Percentiles rank a stretch among this genome's conserved stretches.
These are phyloP conservation scores for Malus hybrid DNA, from an alignment of 331 rosid species.

Conservation along the genomic window DNA sequence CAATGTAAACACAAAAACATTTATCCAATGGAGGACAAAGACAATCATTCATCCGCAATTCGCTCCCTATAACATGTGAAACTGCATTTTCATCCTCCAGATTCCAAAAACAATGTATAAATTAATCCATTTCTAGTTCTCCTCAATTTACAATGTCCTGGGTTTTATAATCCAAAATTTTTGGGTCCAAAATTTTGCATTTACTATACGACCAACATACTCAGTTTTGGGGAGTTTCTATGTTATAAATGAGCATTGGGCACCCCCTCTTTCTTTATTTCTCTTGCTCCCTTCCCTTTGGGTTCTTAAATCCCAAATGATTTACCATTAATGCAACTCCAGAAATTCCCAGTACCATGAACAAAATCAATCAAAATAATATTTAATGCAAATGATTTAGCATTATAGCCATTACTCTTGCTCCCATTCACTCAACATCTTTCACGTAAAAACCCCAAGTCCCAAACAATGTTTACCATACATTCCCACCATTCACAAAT, in stretches of 20 bases:
- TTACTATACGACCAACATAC: slow-evolving; percentile 35
- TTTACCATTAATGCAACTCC: slow-evolving; percentile 3
- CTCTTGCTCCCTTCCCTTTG: too few relatives aligned
- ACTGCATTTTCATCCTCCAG: background rate
- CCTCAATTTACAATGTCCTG: background rate
- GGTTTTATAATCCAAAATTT: background rate
- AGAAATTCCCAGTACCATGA: background rate
- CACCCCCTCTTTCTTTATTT: too few relatives aligned
- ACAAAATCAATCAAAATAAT: too few relatives aligned
- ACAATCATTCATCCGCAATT: slow-evolving; percentile 45
- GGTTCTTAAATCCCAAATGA: background rate
- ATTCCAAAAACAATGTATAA: background rate
- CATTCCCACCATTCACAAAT: too few relatives aligned
- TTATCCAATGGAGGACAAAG: background rate
- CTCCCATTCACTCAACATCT: too few relatives aligned
- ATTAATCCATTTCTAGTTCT: background rate
- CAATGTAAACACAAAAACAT: background rate
- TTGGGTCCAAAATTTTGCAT: background rate
- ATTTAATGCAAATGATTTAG: too few relatives aligned
- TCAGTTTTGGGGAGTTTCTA: slow-evolving; percentile 13
- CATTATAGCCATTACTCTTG: too few relatives aligned
- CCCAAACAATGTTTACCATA: too few relatives aligned
- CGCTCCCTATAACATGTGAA: slow-evolving; percentile 22
- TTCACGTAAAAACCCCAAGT: too few relatives aligned
- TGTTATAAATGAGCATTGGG: background rate